phyloP scores from a whole-genome alignment of 2,329 filamentous ascomycete species.

The Amauroascus verrucosus region DNA sequence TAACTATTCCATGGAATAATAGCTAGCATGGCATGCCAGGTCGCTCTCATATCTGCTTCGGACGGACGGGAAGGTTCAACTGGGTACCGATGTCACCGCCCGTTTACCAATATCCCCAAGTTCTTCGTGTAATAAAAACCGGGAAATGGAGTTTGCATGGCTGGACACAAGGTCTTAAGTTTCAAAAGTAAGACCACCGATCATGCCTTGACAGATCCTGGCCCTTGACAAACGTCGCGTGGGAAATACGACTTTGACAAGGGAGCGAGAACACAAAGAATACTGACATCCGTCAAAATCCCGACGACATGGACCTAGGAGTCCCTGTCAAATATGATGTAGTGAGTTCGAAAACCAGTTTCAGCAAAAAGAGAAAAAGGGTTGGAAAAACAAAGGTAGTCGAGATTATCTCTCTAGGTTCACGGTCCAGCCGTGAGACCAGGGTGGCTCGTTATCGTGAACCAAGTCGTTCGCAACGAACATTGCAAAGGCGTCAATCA shows the following conservation, averaged over 20 bases:
- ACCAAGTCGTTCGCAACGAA: not conserved
- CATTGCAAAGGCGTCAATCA: not conserved
- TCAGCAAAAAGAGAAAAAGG: not conserved
- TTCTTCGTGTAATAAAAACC: not conserved
- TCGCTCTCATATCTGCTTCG: not conserved
- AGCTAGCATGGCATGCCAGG: not conserved
- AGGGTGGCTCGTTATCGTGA: not conserved
- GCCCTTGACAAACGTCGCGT: not conserved
- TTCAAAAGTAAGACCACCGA: slow-evolving; percentile 7
- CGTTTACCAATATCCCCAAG: not conserved
- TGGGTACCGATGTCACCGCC: not conserved
- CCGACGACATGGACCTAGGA: slow-evolving; percentile 1
- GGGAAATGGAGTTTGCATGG: not conserved
- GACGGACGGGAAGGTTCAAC: not conserved
- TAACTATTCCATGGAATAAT: not conserved
- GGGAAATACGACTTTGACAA: slow-evolving; percentile 9
- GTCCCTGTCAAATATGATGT: not conserved
- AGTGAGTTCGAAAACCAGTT: not conserved
- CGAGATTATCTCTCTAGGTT: not conserved
- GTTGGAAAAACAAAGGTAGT: not conserved
- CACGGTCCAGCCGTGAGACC: not conserved
- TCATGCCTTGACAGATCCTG: not conserved
- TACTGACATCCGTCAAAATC: not conserved
- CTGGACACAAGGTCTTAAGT: not conserved
- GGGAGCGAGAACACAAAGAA: not conserved